Evolutionary conservation across 1,284 basidiomycete species (phyloP), one percentile per base, ranked within the genome.

Genomic region (Puccinia hordei): DNA sequence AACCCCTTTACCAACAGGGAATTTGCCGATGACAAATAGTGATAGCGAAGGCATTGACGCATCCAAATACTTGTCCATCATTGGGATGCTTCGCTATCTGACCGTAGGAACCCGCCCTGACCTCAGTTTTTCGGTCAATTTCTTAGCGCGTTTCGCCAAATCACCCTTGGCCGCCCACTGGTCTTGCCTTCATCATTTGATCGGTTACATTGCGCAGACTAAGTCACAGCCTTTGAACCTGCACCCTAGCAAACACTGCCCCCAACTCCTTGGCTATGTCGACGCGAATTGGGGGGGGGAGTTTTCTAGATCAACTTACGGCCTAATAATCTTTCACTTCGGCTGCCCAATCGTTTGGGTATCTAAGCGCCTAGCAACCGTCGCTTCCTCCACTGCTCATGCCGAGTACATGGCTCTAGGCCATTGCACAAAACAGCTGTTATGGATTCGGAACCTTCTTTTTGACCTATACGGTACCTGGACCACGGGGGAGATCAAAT

Each of bases 51-150:
- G 22, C 1, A 57, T 77, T 38, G 27, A 77, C n/a, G 8, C 17
- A 8, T 17, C 24, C 5, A 10, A 38, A 17, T 78, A 68, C n/a
- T 19, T 68, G n/a, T n/a, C n/a, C 0, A 19, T 78, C 9, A 66
- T 78, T n/a, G n/a, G n/a, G n/a, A n/a, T n/a, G n/a, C 51, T 78
- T 0, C 69, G 65, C 27, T 78, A 78, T 24, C 8, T 78, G 6
- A 13, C 41, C 8, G 41, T 44, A 8, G 41, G 75, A n/a, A n/a
- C n/a, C n/a, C n/a, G n/a, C n/a, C n/a, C n/a, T n/a, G n/a, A n/a
- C n/a, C n/a, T n/a, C n/a, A n/a, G n/a, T n/a, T n/a, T n/a, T n/a
- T n/a, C n/a, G n/a, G n/a, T n/a, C n/a, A n/a, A n/a, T n/a, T n/a
- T n/a, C n/a, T n/a, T n/a, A n/a, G n/a, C 75, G 2, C 49, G 75